phyloP scores from a whole-genome alignment of 106 monocot species.

The Dioscorea zingiberensis region DNA sequence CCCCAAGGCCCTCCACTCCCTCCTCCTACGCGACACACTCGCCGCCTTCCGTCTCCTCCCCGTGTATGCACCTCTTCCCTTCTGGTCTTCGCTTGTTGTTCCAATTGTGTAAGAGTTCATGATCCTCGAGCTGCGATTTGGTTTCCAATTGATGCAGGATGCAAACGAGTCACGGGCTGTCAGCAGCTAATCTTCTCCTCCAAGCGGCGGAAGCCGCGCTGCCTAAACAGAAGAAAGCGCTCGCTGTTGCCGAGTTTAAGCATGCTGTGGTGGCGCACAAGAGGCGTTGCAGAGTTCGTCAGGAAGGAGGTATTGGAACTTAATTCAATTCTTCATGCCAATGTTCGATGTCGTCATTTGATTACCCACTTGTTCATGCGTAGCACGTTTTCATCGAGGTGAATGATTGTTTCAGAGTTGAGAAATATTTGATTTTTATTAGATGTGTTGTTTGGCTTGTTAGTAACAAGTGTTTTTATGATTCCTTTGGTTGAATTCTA shows the following conservation, averaged over 20 bases:
- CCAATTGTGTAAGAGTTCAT: neutral
- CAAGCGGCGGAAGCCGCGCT: slow-evolving; percentile 69
- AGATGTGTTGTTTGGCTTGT: no score
- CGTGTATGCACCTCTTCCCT: slow-evolving; percentile 33
- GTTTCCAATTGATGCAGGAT: slow-evolving; percentile 17
- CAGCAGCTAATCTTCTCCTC: slow-evolving; percentile 55
- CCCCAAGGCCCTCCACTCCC: slow-evolving; percentile 60
- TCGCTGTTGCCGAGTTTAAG: slow-evolving; percentile 71
- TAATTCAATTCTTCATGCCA: no score
- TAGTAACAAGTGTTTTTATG: no score
- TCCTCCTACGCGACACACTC: slow-evolving; percentile 59
- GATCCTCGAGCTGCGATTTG: neutral
- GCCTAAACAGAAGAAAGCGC: slow-evolving; percentile 73
- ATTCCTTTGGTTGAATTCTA: no score
- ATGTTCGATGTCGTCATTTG: no score
- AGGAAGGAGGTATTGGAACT: slow-evolving; percentile 42
- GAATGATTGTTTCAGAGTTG: no score
- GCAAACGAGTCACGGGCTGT: slow-evolving; percentile 31
- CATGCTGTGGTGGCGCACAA: slow-evolving; percentile 59
- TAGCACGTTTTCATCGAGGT: no score
- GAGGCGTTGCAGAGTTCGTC: slow-evolving; percentile 46
- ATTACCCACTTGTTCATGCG: no score
- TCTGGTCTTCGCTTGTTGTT: neutral
- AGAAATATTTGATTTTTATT: no score
- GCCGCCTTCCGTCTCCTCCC: slow-evolving; percentile 79